Evolutionary conservation across 2,329 filamentous ascomycete species (phyloP), one percentile per base, ranked within the genome.

Genomic region (Pezicula neosporulosa): DNA sequence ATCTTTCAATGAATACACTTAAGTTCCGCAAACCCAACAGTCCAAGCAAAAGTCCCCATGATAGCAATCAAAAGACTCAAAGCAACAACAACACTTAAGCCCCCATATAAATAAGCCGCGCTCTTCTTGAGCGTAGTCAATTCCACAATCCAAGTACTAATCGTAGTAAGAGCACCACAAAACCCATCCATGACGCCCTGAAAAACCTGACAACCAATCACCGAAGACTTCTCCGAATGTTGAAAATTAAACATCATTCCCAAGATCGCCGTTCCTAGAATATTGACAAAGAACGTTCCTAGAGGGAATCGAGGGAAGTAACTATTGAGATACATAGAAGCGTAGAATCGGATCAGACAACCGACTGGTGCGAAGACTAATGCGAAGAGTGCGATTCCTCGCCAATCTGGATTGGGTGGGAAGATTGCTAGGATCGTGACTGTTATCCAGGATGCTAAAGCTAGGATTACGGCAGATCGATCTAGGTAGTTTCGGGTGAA

Each of bases 311-410:
- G 69, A 0, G 81, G 69, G 0, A 82, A 57, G 13, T 80, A 72
- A 0, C 78, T 72, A 59, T 96, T 96, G 15, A 95, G 77, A 16
- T 72, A 66, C 12, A 87, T 64, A 1, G 86, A 86, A 2, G 80
- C 67, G 64, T 89, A 90, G 72, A 88, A 95, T 4, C 92, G 80
- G 0, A 78, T 61, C 0, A 96, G 67, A 58, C 86, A 90, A 1
- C 91, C 92, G 0, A 88, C 57, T 0, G 91, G 92, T 1, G 89
- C 87, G 61, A 96, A 92, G 3, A 90, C 83, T 35, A 92, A 74
- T 0, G 90, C 80, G 60, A 96, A 91, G 0, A 88, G 71, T 0
- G 80, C 86, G 43, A 83, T 72, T 1, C 86, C 85, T 19, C 91
- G 86, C 91, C 90, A 96, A 3, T 67, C 60, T 33, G 72, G 70